Conservation (phyloP, 805 yeast species). For the Candida methanosorbosa region DNA sequence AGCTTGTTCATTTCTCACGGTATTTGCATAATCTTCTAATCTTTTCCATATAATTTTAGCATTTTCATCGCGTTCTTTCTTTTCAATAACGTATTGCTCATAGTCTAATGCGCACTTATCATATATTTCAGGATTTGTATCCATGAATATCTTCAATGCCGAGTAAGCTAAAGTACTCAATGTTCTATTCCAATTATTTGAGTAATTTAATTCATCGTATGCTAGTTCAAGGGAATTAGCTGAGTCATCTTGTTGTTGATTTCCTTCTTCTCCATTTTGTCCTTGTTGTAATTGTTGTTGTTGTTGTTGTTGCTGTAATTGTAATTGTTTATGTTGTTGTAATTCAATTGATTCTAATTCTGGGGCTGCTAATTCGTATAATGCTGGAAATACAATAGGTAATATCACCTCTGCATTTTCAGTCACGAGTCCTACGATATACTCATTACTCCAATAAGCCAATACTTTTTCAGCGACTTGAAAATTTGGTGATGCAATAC, state of each 20-base stretch:
- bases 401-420: slow-evolving; percentile 89
- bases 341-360: slow-evolving; percentile 23
- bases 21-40: slow-evolving; percentile 51
- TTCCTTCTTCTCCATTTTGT: slow-evolving; percentile 5
- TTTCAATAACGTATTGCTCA: slow-evolving; percentile 71
- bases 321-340: slow-evolving; percentile 18
- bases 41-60: slow-evolving; percentile 65
- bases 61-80: slow-evolving; percentile 51
- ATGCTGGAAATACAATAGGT: slow-evolving; percentile 84
- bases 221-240: slow-evolving; percentile 23
- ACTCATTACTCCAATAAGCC: slow-evolving; percentile 91
- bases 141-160: slow-evolving; percentile 87
- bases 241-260: slow-evolving; percentile 1
- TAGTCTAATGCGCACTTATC: slow-evolving; percentile 89
- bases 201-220: slow-evolving; percentile 26
- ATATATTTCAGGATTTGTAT: slow-evolving; percentile 81
- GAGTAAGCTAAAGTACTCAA: slow-evolving; percentile 86
- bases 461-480: slow-evolving; percentile 95
- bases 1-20: slow-evolving; percentile 9
- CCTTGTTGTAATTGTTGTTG: slow-evolving; percentile 2
- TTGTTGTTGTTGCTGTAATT: slow-evolving; percentile 4
- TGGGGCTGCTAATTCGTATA: slow-evolving; percentile 67
- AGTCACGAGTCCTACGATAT: slow-evolving; percentile 79
- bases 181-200: slow-evolving; percentile 82
- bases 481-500: slow-evolving; percentile 92